Conservation (phyloP, 2,329 filamentous ascomycete genomes). For the Reticulascus tulasneorum region DNA sequence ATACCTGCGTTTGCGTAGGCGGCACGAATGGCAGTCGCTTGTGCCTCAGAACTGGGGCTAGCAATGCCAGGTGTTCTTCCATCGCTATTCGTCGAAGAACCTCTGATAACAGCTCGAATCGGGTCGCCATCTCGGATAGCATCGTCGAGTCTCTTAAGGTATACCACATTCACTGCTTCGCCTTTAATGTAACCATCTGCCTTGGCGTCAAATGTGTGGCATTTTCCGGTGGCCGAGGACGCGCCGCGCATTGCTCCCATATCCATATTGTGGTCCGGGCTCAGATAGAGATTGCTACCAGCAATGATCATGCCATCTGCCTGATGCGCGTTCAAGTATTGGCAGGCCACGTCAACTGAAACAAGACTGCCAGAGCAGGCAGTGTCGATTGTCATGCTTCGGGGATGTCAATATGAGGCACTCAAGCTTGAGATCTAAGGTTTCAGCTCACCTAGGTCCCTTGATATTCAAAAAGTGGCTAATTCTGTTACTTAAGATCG, state of each 20-base stretch:
- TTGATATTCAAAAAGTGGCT: conserved; percentile 29
- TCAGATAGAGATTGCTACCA: conserved; percentile 18
- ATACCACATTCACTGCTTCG: conserved; percentile 37
- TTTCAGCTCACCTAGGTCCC: conserved; percentile 18
- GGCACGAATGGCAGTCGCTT: conserved; percentile 22
- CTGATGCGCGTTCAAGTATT: conserved; percentile 15
- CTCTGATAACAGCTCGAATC: conserved; percentile 25
- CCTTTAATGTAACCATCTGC: conserved; percentile 43
- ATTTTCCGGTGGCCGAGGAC: neutral
- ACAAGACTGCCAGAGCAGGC: conserved; percentile 57
- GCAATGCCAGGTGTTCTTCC: conserved; percentile 30
- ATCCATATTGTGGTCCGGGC: conserved; percentile 20
- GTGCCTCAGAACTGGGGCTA: conserved; percentile 23
- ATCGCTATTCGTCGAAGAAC: conserved; percentile 19
- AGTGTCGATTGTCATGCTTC: conserved; percentile 53
- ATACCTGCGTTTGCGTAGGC: conserved; percentile 24
- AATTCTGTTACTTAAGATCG: conserved; percentile 5
- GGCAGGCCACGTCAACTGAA: conserved; percentile 45
- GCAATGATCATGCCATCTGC: conserved; percentile 8
- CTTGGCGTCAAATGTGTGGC: conserved; percentile 16
- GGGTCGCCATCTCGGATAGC: conserved; percentile 39
- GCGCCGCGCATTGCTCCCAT: conserved; percentile 4
- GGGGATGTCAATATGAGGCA: neutral
- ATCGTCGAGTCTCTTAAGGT: conserved; percentile 38
- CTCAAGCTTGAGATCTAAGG: neutral